Evolutionary conservation across 2,329 filamentous ascomycete species (phyloP).

Genomic region (Rachicladosporium sp.): DNA sequence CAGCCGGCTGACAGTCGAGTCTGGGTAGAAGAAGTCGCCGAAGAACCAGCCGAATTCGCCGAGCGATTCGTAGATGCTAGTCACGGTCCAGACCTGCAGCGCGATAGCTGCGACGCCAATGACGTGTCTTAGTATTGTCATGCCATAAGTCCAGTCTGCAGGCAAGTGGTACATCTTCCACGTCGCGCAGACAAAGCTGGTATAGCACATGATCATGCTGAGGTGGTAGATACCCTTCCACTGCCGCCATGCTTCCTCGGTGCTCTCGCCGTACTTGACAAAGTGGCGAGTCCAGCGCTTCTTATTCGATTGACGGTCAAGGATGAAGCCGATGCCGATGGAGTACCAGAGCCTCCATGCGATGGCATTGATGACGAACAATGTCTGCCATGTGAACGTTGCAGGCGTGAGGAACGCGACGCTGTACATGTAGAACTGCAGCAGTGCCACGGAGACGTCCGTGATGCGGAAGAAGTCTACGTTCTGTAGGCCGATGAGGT

Average conservation of each 20-base stretch:
- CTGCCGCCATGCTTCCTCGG: slow-evolving; percentile 86
- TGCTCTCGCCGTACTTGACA: slow-evolving; percentile 86
- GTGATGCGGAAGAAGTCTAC: slow-evolving; percentile 80
- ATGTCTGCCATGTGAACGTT: slow-evolving; percentile 58
- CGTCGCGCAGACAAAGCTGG: slow-evolving; percentile 76
- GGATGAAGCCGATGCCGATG: slow-evolving; percentile 70
- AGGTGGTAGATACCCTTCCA: slow-evolving; percentile 96
- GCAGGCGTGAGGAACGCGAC: slow-evolving; percentile 66
- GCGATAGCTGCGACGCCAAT: slow-evolving; percentile 68
- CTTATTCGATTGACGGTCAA: slow-evolving; percentile 73
- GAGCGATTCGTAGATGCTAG: slow-evolving; percentile 87
- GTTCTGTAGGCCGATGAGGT: slow-evolving; percentile 70
- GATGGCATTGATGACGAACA: slow-evolving; percentile 72
- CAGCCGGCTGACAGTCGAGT: slow-evolving; percentile 56
- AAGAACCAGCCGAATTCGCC: slow-evolving; percentile 99
- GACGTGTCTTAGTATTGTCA: slow-evolving; percentile 76
- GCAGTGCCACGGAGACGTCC: slow-evolving; percentile 66
- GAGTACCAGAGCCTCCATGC: slow-evolving; percentile 87
- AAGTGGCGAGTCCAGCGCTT: slow-evolving; percentile 98
- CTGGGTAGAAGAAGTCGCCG: slow-evolving; percentile 86
- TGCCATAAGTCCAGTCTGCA: slow-evolving; percentile 73
- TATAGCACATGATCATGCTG: slow-evolving; percentile 80
- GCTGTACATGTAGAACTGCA: slow-evolving; percentile 62
- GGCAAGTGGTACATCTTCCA: slow-evolving; percentile 96
- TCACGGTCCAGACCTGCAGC: slow-evolving; percentile 82